Evolutionary conservation across 495 filamentous ascomycete genomes (phyloP).

Genomic region (Letharia columbiana): DNA sequence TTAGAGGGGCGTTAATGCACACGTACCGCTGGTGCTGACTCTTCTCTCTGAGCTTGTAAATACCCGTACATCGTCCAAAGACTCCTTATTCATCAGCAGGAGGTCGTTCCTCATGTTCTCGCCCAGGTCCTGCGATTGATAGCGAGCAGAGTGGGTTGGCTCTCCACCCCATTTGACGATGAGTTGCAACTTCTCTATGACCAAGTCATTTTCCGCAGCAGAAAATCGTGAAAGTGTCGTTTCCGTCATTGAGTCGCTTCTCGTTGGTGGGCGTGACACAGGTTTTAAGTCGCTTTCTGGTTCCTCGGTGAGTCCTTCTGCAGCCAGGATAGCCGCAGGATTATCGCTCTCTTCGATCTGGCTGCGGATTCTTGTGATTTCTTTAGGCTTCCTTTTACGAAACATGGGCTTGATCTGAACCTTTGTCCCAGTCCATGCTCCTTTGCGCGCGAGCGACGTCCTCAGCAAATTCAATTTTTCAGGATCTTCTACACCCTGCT

Average conservation of each 20-base stretch:
- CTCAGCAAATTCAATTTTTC: slow-evolving; percentile 76
- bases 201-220: slow-evolving; percentile 77
- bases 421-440: slow-evolving; percentile 89
- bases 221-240: slow-evolving; percentile 84
- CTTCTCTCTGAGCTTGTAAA: slow-evolving; percentile 92
- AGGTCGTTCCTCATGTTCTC: slow-evolving; percentile 94
- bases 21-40: slow-evolving; percentile 77
- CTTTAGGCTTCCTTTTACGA: slow-evolving; percentile 63
- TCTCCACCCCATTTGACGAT: slow-evolving; percentile 99
- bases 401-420: slow-evolving; percentile 99
- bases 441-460: slow-evolving; percentile 83
- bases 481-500: slow-evolving; percentile 70
- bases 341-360: slow-evolving; percentile 24
- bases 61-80: slow-evolving; percentile 79
- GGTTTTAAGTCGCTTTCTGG: neutral
- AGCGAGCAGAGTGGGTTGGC: slow-evolving; percentile 92
- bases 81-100: slow-evolving; percentile 84
- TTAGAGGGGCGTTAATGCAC: neutral
- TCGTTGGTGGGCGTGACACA: slow-evolving; percentile 37
- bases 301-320: slow-evolving; percentile 17
- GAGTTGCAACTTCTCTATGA: slow-evolving; percentile 90
- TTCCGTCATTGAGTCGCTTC: slow-evolving; percentile 76
- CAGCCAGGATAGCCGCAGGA: slow-evolving; percentile 2
- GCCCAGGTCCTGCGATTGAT: slow-evolving; percentile 89
- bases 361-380: slow-evolving; percentile 29